Base-by-base conservation (phyloP, 306 rosid species). In the Phaseolus lunatus region DNA sequence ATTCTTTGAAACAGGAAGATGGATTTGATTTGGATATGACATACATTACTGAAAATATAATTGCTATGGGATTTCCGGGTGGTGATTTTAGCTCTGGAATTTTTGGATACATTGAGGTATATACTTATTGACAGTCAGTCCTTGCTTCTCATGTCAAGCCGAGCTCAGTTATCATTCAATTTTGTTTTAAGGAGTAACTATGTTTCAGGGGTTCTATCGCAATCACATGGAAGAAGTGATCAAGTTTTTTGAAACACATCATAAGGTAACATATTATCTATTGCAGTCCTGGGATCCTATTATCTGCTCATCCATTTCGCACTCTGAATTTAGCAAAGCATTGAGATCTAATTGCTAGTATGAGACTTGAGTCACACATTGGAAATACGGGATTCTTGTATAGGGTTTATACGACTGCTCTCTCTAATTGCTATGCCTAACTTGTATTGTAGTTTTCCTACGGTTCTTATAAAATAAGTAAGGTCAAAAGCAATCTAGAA, bases 221-320 rank as follows among this genome's bases (percentile, higher is more conserved):
- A 94, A 94, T 86, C 98, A 94, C 86, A 94, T 94, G 97, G 97
- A 91, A 78, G 98, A 94, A 85, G 97, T 94, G 71, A 87, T 92
- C 74, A 90, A 79, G 54, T 94, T 91, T 82, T 88, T 94, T 58
- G 97, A 94, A 76, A 87, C 91, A 53, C 92, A 85, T 81, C 98
- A 94, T 81, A 84, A 94, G 98, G 97, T 94, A 85, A 29, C 64
- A 56, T 73, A 59, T 19, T 69, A 20, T 73, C 24, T 78, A 54
- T 64, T 52, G 78, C 31, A 69, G 47, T 44, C 59, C 18, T n/a
- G 23, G 75, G 58, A 48, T 73, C 81, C 43, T 68, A 29, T 33
- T 62, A 22, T 70, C 57, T 41, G 27, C 31, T 44, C 49, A 68
- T 79, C 43, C 18, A 11, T 31, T n/a, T 53, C 10, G 61, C 4